These are phyloP conservation scores for Tilletia setariae DNA, from an alignment of 1,284 basidiomycete species.

Conservation along the genomic window DNA sequence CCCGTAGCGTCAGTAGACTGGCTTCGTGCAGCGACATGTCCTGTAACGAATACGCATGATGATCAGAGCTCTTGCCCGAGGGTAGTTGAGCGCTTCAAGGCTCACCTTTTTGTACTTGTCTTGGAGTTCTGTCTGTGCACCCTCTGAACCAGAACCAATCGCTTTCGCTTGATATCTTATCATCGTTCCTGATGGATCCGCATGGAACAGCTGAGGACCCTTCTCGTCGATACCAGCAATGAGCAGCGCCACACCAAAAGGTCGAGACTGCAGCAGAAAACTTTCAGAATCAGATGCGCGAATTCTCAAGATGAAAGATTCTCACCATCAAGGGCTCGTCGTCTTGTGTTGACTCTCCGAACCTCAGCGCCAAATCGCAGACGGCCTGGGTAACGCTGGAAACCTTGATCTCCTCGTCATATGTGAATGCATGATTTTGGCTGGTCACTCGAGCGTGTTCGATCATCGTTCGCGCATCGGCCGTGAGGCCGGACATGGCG, in stretches of 20 bases:
- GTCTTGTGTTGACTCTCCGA: constrained; percentile 92
- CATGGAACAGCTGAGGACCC: constrained; percentile 87
- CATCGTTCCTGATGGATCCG: constrained; percentile 98
- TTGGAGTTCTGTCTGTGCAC: constrained; percentile 92
- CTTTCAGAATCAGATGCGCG: background rate
- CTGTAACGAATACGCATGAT: constrained; percentile 57
- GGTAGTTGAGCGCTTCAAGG: constrained; percentile 14
- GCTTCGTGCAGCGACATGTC: constrained; percentile 90
- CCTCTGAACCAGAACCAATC: constrained; percentile 95
- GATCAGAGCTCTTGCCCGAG: background rate
- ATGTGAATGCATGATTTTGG: constrained; percentile 92
- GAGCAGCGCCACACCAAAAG: constrained; percentile 94
- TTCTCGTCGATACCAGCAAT: constrained; percentile 95
- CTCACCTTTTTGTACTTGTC: constrained; percentile 93
- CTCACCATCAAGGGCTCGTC: constrained; percentile 91
- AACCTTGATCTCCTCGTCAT: constrained; percentile 93
- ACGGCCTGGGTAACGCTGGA: constrained; percentile 82
- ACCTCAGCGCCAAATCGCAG: constrained; percentile 92
- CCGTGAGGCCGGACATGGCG: constrained; percentile 96
- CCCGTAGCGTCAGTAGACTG: constrained; percentile 77
- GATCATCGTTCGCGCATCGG: constrained; percentile 98
- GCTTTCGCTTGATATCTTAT: constrained; percentile 97
- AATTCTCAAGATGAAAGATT: constrained; percentile 17
- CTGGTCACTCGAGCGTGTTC: constrained; percentile 97
- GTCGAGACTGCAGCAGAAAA: constrained; percentile 67